Conservation (phyloP, 805 yeast genomes). For the Barnettozyma californica region DNA sequence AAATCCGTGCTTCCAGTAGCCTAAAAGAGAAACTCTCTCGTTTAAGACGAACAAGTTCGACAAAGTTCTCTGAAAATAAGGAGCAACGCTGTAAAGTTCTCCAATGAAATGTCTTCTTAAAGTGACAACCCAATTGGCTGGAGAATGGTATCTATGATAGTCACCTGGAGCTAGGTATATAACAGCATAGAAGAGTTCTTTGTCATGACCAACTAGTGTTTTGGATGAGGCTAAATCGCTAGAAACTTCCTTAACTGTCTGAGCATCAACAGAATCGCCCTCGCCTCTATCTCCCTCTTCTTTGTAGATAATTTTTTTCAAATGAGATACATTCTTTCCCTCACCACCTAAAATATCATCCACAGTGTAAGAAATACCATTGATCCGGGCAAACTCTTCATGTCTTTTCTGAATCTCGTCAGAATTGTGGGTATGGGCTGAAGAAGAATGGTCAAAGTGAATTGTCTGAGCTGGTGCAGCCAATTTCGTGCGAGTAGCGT, state of each 20-base stretch:
- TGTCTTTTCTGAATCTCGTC: conserved; percentile 44
- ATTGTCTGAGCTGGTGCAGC: conserved; percentile 53
- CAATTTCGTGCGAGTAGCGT: conserved; percentile 32
- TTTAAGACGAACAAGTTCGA: conserved; percentile 85
- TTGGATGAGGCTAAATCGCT: conserved; percentile 24
- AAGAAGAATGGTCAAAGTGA: conserved; percentile 35
- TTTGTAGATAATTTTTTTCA: conserved; percentile 44
- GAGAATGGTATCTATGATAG: conserved; percentile 95
- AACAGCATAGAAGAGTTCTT: conserved; percentile 77
- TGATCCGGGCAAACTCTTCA: conserved; percentile 69
- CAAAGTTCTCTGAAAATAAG: conserved; percentile 85
- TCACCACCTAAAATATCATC: conserved; percentile 64
- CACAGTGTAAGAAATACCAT: conserved; percentile 66
- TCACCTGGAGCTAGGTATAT: conserved; percentile 97
- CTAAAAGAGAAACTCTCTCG: conserved; percentile 92
- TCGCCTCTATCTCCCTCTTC: conserved; percentile 65
- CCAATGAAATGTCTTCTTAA: conserved; percentile 94
- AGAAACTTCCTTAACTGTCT: conserved; percentile 35
- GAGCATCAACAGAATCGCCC: conserved; percentile 20
- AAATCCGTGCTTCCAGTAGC: conserved; percentile 95
- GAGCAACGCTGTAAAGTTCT: conserved; percentile 92
- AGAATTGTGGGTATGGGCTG: conserved; percentile 25
- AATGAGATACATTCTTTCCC: conserved; percentile 36
- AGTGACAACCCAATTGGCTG: conserved; percentile 93
- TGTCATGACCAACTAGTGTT: conserved; percentile 29